Evolutionary conservation across 345 rosid species (phyloP).

Genomic region (Lepidium africanum): DNA sequence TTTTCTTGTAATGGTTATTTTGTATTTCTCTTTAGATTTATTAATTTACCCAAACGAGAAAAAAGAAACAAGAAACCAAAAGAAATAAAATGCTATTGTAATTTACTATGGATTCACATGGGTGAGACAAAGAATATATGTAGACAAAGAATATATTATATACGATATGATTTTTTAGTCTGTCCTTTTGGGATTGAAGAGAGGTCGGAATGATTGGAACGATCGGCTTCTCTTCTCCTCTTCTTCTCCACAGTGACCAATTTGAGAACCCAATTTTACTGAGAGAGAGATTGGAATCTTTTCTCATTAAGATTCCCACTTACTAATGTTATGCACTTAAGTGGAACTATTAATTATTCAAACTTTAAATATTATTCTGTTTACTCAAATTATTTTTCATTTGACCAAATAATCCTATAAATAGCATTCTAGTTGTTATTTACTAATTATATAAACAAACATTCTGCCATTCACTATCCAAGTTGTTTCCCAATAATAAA

Average conservation of each 20-base stretch:
- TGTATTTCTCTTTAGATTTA: too few relatives aligned
- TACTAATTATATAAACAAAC: constrained; percentile 1
- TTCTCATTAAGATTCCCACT: constrained; percentile 20
- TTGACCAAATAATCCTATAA: constrained; percentile 8
- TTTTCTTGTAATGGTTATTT: too few relatives aligned
- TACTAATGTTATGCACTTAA: constrained; percentile 6
- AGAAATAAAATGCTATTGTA: too few relatives aligned
- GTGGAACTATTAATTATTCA: constrained; percentile 13
- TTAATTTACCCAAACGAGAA: too few relatives aligned
- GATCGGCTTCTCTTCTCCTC: constrained; percentile 24
- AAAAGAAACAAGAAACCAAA: too few relatives aligned
- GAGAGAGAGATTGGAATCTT: constrained; percentile 2
- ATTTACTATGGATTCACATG: neutral
- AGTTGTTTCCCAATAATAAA: neutral
- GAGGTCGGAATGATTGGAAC: constrained; percentile 18
- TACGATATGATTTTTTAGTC: constrained; percentile 7
- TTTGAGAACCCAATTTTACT: neutral
- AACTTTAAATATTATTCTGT: neutral
- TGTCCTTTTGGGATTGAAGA: constrained; percentile 19
- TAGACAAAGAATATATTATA: constrained; percentile 20
- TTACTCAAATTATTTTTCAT: neutral
- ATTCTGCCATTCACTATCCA: neutral
- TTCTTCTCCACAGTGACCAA: constrained; percentile 1
- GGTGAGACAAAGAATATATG: constrained; percentile 17
- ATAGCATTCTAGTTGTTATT: neutral